A percentile compares a stretch with the other conserved stretches of the same genome.
Conservation (phyloP, 768 basidiomycete species). For the Boletus subcaerulescens region DNA sequence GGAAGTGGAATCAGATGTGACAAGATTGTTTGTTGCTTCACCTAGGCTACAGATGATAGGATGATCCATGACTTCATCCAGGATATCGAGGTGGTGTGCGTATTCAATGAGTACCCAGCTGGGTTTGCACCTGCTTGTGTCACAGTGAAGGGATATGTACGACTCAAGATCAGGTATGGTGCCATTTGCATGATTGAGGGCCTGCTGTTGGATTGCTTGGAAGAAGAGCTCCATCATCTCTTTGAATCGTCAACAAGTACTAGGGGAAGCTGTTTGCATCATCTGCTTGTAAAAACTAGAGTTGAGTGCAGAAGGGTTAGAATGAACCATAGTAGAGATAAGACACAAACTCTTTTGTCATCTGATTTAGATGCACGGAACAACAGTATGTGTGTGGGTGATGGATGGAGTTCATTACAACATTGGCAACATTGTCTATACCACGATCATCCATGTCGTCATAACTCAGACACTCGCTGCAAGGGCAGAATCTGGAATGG, state of each 20-base stretch:
- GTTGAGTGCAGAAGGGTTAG: not conserved
- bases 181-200: slow-evolving; percentile 56
- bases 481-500: no score
- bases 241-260: slow-evolving; percentile 70
- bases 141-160: slow-evolving; percentile 76
- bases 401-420: slow-evolving; percentile 69
- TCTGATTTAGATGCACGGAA: slow-evolving; percentile 59
- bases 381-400: slow-evolving; percentile 57
- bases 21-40: slow-evolving; percentile 77
- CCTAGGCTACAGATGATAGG: slow-evolving; percentile 62
- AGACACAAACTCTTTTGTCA: slow-evolving; percentile 68
- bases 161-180: slow-evolving; percentile 75
- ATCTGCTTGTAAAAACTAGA: slow-evolving; percentile 69
- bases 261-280: slow-evolving; percentile 56
- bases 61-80: slow-evolving; percentile 79
- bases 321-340: not conserved
- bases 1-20: slow-evolving; percentile 42
- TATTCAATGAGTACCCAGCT: slow-evolving; percentile 84
- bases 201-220: slow-evolving; percentile 73
- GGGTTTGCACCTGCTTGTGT: slow-evolving; percentile 81
- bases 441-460: slow-evolving; percentile 73
- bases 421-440: slow-evolving; percentile 54
- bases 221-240: slow-evolving; percentile 80
- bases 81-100: slow-evolving; percentile 72
- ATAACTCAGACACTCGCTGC: no score